These are phyloP conservation scores for Ceratocystis cubensis DNA, from an alignment of 2,329 filamentous ascomycete species.

Conservation along the genomic window DNA sequence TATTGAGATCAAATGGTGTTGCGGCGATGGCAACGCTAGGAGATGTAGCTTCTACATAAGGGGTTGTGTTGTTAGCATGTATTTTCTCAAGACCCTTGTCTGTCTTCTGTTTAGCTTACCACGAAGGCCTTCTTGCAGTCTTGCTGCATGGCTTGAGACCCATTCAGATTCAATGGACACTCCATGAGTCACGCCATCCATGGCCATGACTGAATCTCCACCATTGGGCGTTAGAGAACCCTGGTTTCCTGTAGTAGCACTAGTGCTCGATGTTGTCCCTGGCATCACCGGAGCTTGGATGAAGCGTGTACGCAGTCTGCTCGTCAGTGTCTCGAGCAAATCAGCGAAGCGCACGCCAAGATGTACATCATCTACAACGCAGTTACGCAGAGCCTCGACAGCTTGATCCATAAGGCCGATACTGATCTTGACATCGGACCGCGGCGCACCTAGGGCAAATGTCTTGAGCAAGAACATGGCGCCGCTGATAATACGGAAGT, in stretches of 20 bases:
- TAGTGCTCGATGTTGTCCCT: not conserved
- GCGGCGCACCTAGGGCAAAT: conserved; percentile 67
- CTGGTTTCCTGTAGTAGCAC: not conserved
- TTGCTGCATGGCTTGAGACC: conserved; percentile 4
- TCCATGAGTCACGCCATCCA: not conserved
- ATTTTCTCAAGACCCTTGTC: not conserved
- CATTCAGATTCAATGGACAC: not conserved
- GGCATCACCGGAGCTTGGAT: conserved; percentile 43
- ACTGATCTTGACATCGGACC: conserved; percentile 63
- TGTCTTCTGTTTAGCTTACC: not conserved
- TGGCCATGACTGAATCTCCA: not conserved
- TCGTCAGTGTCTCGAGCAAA: conserved; percentile 65
- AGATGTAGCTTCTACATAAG: conserved; percentile 21
- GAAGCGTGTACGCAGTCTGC: conserved; percentile 60
- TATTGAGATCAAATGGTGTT: conserved; percentile 47
- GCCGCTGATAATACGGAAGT: conserved; percentile 75
- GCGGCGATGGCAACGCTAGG: conserved; percentile 41
- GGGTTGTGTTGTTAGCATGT: not conserved
- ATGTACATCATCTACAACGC: conserved; percentile 75
- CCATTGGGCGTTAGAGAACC: not conserved
- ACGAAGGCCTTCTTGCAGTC: not conserved
- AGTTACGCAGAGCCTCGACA: conserved; percentile 60
- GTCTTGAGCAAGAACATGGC: conserved; percentile 78
- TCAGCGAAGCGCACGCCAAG: conserved; percentile 75
- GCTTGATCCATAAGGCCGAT: conserved; percentile 64